phyloP scores from a whole-genome alignment of 176 grass and related monocot species.

The Musa beccarii region DNA sequence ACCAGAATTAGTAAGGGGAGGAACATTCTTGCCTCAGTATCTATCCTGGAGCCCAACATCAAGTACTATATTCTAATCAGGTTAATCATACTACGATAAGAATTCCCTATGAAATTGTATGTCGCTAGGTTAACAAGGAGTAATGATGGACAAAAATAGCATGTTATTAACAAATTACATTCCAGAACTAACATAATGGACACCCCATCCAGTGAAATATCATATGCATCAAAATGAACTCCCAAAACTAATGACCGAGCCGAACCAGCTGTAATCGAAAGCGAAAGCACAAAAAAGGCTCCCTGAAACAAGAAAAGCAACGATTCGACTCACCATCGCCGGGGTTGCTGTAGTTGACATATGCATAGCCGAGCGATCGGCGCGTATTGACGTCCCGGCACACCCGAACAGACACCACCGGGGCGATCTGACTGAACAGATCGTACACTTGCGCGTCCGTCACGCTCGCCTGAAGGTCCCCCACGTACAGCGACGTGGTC shows the following conservation, averaged over 20 bases:
- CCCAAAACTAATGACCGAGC: background rate
- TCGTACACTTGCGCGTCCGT: constrained; percentile 73
- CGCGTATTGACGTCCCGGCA: constrained; percentile 66
- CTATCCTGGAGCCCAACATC: background rate
- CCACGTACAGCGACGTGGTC: constrained; percentile 76
- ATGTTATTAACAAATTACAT: too few relatives aligned
- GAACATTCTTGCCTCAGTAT: background rate
- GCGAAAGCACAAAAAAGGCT: background rate
- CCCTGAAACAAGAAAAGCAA: background rate
- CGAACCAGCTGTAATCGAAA: background rate
- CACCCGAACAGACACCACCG: constrained; percentile 79
- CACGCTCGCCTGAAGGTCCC: constrained; percentile 64
- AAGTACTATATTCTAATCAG: background rate
- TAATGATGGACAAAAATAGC: too few relatives aligned
- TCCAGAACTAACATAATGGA: too few relatives aligned
- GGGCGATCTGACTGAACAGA: constrained; percentile 65
- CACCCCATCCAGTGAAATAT: too few relatives aligned
- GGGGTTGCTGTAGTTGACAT: constrained; percentile 79
- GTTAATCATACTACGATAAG: too few relatives aligned
- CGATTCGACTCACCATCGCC: constrained; percentile 46
- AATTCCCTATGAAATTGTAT: too few relatives aligned
- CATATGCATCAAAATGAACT: too few relatives aligned
- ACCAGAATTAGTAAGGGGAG: background rate
- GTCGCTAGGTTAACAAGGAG: too few relatives aligned
- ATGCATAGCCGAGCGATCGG: constrained; percentile 83